These are phyloP conservation scores for Toxoplasma gondii DNA, from an alignment of 169 alveolate species.

Conservation along the genomic window DNA sequence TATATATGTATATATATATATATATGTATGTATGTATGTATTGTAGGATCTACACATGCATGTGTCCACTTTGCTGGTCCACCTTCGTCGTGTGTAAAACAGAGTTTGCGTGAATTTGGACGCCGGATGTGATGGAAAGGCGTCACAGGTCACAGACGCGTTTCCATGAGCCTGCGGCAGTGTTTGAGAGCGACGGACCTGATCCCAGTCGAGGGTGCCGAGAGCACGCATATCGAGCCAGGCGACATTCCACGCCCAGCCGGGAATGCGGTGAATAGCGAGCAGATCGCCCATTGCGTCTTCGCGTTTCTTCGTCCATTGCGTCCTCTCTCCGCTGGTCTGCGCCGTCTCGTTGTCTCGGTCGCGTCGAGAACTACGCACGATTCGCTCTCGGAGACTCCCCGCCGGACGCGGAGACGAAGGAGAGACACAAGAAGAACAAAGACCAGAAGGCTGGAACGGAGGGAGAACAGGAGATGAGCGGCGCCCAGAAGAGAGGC, in stretches of 20 bases:
- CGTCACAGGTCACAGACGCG: too few species aligned
- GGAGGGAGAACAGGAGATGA: not conserved
- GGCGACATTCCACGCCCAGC: conserved; percentile 8
- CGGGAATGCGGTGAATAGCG: not conserved
- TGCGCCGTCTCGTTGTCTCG: not conserved
- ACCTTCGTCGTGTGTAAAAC: too few species aligned
- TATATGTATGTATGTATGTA: not conserved
- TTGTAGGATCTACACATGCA: too few species aligned
- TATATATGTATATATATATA: not conserved
- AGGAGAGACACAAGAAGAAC: too few species aligned
- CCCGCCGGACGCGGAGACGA: too few species aligned
- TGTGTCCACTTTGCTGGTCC: too few species aligned
- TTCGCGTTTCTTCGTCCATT: not conserved
- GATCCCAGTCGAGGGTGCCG: conserved; percentile 28
- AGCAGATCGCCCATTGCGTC: not conserved
- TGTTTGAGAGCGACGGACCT: not conserved
- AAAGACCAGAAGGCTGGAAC: not conserved
- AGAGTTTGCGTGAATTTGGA: too few species aligned
- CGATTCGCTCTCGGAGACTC: not conserved
- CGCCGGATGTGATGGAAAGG: too few species aligned
- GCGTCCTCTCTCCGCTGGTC: not conserved
- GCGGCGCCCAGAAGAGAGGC: too few species aligned
- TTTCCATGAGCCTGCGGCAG: too few species aligned
- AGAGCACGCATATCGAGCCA: not conserved
- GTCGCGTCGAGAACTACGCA: not conserved